Evolutionary conservation across 2,329 filamentous ascomycete genomes (phyloP).

Genomic region (Epichloe amarillans): DNA sequence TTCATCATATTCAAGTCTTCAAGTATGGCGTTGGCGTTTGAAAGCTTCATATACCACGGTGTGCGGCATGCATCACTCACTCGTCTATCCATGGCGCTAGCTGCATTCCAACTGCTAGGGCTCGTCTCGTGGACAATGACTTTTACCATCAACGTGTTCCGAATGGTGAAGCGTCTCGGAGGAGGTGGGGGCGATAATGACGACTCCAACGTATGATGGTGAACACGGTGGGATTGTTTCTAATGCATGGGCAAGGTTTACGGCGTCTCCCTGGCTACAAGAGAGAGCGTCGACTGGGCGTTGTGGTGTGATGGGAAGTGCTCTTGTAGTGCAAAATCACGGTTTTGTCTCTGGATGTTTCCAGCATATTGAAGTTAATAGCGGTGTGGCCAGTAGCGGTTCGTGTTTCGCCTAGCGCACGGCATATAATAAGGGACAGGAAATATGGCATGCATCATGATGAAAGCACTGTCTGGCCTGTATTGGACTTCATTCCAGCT

Average conservation of each 20-base stretch:
- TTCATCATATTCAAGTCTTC: conserved; percentile 97
- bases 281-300: background rate
- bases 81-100: conserved; percentile 53
- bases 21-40: conserved; percentile 81
- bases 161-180: conserved; percentile 48
- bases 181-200: conserved; percentile 30
- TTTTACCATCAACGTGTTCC: conserved; percentile 74
- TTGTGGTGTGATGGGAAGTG: background rate
- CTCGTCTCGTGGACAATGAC: conserved; percentile 83
- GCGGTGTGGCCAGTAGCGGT: too few relatives aligned
- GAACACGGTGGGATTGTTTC: background rate
- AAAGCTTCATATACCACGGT: conserved; percentile 54
- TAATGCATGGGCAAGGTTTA: background rate
- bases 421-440: too few relatives aligned
- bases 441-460: too few relatives aligned
- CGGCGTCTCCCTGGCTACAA: background rate
- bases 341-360: too few relatives aligned
- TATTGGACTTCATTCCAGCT: too few relatives aligned
- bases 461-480: too few relatives aligned
- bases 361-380: too few relatives aligned
- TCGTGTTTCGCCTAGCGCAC: too few relatives aligned
- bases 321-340: background rate
- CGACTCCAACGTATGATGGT: conserved; percentile 1
- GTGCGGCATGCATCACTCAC: conserved; percentile 25
- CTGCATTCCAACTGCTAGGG: conserved; percentile 66